Evolutionary conservation across 208 protist genomes (phyloP).

Genomic region (Wallacemonas sp.): DNA sequence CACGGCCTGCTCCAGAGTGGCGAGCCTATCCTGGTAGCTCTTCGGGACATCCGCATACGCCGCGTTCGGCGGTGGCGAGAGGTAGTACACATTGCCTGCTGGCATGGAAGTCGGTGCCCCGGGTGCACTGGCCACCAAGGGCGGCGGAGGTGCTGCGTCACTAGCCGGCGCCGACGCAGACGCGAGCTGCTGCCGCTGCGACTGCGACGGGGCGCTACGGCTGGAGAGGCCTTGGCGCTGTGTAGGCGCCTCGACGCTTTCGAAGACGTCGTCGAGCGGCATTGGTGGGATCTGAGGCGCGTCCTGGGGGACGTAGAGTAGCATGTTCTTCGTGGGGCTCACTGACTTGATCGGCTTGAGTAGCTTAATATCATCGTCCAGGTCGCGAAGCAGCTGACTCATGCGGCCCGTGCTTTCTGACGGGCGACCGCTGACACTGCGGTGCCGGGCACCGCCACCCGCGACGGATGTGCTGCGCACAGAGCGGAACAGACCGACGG

Average conservation of each 20-base stretch:
- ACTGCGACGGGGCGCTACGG: neutral
- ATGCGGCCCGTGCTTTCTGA: slow-evolving; percentile 39
- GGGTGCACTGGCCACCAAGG: neutral
- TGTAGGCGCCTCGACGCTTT: slow-evolving; percentile 17
- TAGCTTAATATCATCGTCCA: slow-evolving; percentile 79
- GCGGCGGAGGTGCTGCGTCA: slow-evolving; percentile 1
- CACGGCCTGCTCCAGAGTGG: slow-evolving; percentile 66
- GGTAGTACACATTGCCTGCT: neutral
- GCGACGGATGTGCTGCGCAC: neutral
- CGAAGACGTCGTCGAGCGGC: slow-evolving; percentile 10
- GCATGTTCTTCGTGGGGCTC: slow-evolving; percentile 64
- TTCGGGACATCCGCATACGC: slow-evolving; percentile 7
- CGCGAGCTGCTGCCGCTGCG: neutral
- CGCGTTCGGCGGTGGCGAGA: neutral
- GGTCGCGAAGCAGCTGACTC: slow-evolving; percentile 69
- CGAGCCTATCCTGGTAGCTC: slow-evolving; percentile 45
- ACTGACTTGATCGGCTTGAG: slow-evolving; percentile 78
- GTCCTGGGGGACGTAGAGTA: slow-evolving; percentile 57
- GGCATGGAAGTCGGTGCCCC: neutral
- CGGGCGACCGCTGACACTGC: neutral
- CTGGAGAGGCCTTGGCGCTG: neutral
- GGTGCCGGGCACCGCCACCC: neutral
- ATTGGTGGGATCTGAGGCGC: neutral
- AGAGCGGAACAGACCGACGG: slow-evolving; percentile 4
- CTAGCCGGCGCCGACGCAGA: neutral